phyloP scores from a whole-genome alignment of 164 flowering plant genomes.

The Taxillus chinensis region DNA sequence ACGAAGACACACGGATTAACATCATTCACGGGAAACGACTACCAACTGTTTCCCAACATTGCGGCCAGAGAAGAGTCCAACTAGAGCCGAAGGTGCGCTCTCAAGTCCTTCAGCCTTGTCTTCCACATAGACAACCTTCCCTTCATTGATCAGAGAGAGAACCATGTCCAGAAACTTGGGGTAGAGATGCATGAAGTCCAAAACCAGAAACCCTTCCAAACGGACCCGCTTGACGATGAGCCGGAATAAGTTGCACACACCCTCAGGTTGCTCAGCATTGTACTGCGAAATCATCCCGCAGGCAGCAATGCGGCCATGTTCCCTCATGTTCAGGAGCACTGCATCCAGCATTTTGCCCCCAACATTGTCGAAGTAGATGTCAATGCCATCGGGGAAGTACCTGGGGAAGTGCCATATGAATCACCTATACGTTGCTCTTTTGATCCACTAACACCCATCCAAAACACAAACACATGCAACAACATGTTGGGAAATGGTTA shows the following conservation, averaged over 20 bases:
- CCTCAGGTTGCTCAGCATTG: conserved; percentile 12
- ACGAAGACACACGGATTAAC: not conserved
- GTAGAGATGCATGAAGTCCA: conserved; percentile 13
- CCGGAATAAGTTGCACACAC: conserved; percentile 13
- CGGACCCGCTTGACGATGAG: conserved; percentile 12
- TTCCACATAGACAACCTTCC: conserved; percentile 21
- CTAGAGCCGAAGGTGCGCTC: conserved; percentile 21
- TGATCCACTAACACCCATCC: too few relatives aligned
- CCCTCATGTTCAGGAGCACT: conserved; percentile 24
- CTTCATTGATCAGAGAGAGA: conserved; percentile 9
- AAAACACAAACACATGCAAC: too few relatives aligned
- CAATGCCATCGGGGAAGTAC: conserved; percentile 25
- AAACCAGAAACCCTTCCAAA: conserved; percentile 15
- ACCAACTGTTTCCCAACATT: conserved; percentile 35
- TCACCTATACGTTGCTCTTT: not conserved
- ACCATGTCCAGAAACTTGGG: conserved; percentile 15
- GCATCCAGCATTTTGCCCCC: conserved; percentile 29
- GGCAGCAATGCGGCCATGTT: conserved; percentile 19
- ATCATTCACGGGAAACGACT: conserved; percentile 11
- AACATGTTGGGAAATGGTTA: too few relatives aligned
- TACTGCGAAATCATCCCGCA: conserved; percentile 31
- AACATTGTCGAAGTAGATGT: conserved; percentile 26
- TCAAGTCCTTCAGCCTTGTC: conserved; percentile 22
- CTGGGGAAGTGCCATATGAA: conserved; percentile 1
- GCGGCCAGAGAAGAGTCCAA: conserved; percentile 27